Base-by-base conservation (phyloP, 352 stramenopile species). In the Globisporangium viniferum region DNA sequence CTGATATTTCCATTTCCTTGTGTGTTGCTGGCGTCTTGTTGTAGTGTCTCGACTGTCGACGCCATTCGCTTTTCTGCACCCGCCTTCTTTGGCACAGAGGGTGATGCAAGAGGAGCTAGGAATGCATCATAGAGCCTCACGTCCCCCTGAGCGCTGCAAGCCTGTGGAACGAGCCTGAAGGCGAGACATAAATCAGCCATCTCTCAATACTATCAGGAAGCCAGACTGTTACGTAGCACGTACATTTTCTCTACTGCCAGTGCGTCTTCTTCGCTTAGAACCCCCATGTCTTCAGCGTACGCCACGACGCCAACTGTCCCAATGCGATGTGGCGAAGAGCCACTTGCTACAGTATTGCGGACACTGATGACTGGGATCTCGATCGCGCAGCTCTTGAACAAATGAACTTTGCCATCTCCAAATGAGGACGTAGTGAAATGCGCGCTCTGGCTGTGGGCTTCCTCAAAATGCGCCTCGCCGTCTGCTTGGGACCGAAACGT, bases 321-420 rank as follows among this genome's bases (percentile, higher is more conserved):
- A 20, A 81, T 51, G 55, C 62, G 53, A n/a, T 67, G 65, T 24
- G 27, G 6, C 14, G 56, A 65, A 6, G 29, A 22, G 4, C 10
- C 7, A 20, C 57, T 41, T 5, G 24, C 1, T 1, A 31, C 14
- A 29, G 14, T 35, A 48, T 53, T 8, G 56, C 18, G 39, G 6
- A 20, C n/a, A 39, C 48, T 64, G 54, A 86, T 69, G 12, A 93
- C 69, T 1, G 81, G 82, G 7, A 92, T 70, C n/a, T 78, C 84
- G 18, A 93, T 84, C 18, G 76, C 81, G 60, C 84, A 93, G 57
- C 74, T 82, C 64, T 86, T 84, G 65, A 79, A 73, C 8, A 57
- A 3, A 55, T 75, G 64, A 7, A 65, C 35, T 27, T 36, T n/a
- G 3, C 62, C 54, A 6, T 46, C 44, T 53, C 39, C 54, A 10